phyloP scores from a whole-genome alignment of 139 green algal genomes.

The Closterium sp. region DNA sequence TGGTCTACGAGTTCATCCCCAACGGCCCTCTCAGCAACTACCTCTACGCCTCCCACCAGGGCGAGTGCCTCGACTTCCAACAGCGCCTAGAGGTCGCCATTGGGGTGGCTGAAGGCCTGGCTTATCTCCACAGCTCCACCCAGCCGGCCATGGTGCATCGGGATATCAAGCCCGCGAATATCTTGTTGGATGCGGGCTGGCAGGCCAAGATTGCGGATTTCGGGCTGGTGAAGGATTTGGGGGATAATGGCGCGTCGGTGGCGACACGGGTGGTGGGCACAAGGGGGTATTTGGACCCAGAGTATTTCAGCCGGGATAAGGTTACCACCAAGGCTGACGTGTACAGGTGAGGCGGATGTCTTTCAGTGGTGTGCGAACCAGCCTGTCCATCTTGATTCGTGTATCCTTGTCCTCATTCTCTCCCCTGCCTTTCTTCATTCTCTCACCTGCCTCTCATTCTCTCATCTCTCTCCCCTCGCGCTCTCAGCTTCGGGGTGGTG shows the following conservation, averaged over 20 bases:
- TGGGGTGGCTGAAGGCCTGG: not conserved
- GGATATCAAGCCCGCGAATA: conserved; percentile 11
- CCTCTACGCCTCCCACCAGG: not conserved
- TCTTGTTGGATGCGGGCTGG: not conserved
- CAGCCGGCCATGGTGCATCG: conserved; percentile 9
- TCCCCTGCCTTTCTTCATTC: not conserved
- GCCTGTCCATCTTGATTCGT: no score
- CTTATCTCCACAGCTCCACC: not conserved
- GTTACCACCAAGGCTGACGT: conserved; percentile 41
- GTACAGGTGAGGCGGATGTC: conserved; percentile 22
- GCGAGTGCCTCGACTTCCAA: not conserved
- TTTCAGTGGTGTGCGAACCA: not conserved
- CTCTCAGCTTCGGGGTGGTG: conserved; percentile 29
- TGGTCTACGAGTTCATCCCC: conserved; percentile 10
- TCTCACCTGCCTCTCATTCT: not conserved
- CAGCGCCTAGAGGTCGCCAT: not conserved
- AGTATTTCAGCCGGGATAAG: conserved; percentile 32
- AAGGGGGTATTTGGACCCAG: conserved; percentile 33
- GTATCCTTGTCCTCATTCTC: not conserved
- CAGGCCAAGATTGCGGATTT: conserved; percentile 41
- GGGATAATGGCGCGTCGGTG: not conserved
- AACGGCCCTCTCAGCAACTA: not conserved
- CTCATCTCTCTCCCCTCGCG: not conserved
- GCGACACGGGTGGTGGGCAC: conserved; percentile 18
- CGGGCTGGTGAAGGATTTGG: conserved; percentile 22